A percentile compares a stretch with the other conserved stretches of the same genome.
Conservation (phyloP, 768 basidiomycete genomes). For the Grammothele lineata region DNA sequence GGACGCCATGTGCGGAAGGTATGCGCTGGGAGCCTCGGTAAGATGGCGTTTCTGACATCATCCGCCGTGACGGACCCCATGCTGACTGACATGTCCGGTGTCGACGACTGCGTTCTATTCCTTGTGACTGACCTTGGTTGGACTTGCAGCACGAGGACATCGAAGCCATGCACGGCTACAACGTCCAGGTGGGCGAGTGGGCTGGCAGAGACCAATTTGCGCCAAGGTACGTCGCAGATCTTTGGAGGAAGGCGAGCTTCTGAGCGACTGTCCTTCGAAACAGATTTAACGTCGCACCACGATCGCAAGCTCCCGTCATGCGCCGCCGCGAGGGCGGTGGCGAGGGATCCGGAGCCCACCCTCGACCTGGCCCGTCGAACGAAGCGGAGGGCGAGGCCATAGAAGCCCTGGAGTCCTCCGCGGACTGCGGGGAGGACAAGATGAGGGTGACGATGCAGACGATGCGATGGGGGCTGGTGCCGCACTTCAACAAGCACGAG, state of each 20-base stretch:
- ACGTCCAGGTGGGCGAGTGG: constrained; percentile 18
- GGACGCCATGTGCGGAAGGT: constrained; percentile 11
- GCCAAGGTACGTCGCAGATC: constrained; percentile 4
- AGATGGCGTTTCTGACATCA: background rate
- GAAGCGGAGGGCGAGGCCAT: no score
- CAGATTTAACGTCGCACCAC: constrained; percentile 83
- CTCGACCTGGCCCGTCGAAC: background rate
- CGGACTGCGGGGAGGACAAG: no score
- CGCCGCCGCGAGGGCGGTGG: constrained; percentile 37
- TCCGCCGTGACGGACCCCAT: no score
- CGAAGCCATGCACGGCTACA: constrained; percentile 15
- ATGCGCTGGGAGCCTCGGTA: constrained; percentile 8
- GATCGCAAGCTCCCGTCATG: constrained; percentile 72
- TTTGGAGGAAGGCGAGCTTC: background rate
- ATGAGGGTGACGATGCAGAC: constrained; percentile 56
- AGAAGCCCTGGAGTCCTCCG: no score
- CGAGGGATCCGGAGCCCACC: no score
- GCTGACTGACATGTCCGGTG: no score
- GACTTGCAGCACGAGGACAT: constrained; percentile 15
- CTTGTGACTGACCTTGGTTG: no score
- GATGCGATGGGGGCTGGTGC: constrained; percentile 90
- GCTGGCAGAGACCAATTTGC: constrained; percentile 16
- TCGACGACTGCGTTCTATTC: no score
- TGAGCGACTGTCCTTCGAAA: constrained; percentile 25
- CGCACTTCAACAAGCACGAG: constrained; percentile 78